These are phyloP conservation scores for Gamsiella multidivaricata DNA, from an alignment of 192 early-diverging fungal genomes.

Conservation along the genomic window DNA sequence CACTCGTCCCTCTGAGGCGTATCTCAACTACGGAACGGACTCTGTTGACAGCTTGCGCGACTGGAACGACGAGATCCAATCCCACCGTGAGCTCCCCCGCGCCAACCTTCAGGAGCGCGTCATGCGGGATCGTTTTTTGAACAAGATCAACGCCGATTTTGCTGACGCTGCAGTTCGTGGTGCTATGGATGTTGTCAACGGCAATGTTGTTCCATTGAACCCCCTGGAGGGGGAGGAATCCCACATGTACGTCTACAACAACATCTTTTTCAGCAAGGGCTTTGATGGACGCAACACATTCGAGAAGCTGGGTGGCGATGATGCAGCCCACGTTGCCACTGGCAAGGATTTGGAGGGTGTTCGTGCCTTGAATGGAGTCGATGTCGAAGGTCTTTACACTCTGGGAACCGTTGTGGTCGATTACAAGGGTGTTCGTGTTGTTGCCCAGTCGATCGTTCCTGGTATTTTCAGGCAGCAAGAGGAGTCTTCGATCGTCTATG, in stretches of 20 bases:
- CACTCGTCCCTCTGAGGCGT: constrained; percentile 71
- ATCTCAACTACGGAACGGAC: constrained; percentile 69
- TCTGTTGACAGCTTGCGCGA: constrained; percentile 81
- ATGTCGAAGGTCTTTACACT: constrained; percentile 86
- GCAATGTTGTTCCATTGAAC: constrained; percentile 80
- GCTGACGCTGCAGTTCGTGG: constrained; percentile 89
- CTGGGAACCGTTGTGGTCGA: constrained; percentile 93
- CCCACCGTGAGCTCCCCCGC: constrained; percentile 85
- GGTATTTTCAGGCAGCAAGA: constrained; percentile 78
- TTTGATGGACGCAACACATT: constrained; percentile 90
- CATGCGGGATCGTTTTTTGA: constrained; percentile 83
- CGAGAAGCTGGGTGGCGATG: constrained; percentile 84
- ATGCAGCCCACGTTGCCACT: constrained; percentile 91
- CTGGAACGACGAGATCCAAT: constrained; percentile 98
- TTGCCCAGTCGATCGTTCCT: constrained; percentile 95
- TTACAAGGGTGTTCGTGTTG: constrained; percentile 89
- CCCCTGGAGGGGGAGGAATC: constrained; percentile 78
- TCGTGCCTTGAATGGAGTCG: constrained; percentile 75
- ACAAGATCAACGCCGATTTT: constrained; percentile 91
- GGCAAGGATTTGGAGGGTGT: constrained; percentile 96
- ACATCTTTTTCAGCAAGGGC: constrained; percentile 94
- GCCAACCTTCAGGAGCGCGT: constrained; percentile 83
- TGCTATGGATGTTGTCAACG: constrained; percentile 85
- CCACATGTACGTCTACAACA: constrained; percentile 93
- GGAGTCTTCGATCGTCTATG: constrained; percentile 87